Conservation (phyloP, 1,284 basidiomycete genomes). For the Gomphus sp. region DNA sequence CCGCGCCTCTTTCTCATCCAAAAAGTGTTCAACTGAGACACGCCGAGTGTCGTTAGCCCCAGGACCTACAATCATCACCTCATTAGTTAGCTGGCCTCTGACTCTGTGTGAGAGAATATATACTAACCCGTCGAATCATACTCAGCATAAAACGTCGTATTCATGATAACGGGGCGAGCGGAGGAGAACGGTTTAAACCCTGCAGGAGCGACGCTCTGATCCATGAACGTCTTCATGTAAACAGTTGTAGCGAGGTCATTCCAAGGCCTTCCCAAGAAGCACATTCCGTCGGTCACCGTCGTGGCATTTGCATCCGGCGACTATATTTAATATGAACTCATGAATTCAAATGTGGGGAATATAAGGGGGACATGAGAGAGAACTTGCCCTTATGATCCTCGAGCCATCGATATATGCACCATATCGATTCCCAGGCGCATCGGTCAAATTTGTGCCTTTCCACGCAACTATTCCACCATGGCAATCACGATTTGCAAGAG, state of each 20-base stretch:
- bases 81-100: no score
- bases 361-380: background rate
- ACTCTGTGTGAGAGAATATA: no score
- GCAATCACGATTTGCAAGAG: constrained; percentile 51
- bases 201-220: constrained; percentile 39
- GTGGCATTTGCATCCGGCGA: constrained; percentile 51
- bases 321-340: constrained; percentile 20
- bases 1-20: constrained; percentile 30
- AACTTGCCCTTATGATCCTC: constrained; percentile 44
- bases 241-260: constrained; percentile 49
- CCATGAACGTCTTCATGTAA: constrained; percentile 49
- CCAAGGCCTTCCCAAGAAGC: constrained; percentile 57
- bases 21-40: constrained; percentile 37
- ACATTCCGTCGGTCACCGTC: constrained; percentile 33
- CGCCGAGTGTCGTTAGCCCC: constrained; percentile 41
- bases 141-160: constrained; percentile 54
- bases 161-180: constrained; percentile 37
- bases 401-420: constrained; percentile 55
- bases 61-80: constrained; percentile 30
- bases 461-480: constrained; percentile 56
- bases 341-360: background rate
- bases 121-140: constrained; percentile 40
- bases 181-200: constrained; percentile 45
- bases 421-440: constrained; percentile 44
- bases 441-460: constrained; percentile 46